Base-by-base conservation (phyloP, 2,329 filamentous ascomycete species). In the Claviceps maximensis region DNA sequence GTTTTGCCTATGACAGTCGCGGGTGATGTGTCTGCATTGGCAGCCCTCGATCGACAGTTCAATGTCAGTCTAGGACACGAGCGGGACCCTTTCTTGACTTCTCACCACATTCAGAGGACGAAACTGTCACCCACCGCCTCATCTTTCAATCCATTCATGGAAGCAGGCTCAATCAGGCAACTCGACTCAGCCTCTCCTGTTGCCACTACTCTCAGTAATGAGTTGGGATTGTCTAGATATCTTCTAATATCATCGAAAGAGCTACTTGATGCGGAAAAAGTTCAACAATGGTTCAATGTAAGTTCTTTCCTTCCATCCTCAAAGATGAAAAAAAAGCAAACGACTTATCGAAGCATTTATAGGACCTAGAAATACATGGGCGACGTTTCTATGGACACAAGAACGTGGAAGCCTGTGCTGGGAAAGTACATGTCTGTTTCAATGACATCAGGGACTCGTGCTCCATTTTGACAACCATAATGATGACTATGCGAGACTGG, bases 41-140 rank as follows among this genome's bases (percentile, higher is more conserved):
- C 64, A 19, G 53, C 62, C 15, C 44, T 56, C 47, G 60, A 62
- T 19, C 56, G 58, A 44, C 64, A 65, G 53, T 58, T 59, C 42
- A 54, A 59, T 19, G 54, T 55, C 10, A 56, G 57, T 13, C 55
- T 60, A 6, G 57, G 61, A 8, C 60, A 60, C 1, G 73, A 75
- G 50, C 74, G 71, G 53, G 78, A 83, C 54, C 80, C 80, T 0
- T 83, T 83, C 55, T 62, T 78, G 36, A 75, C 73, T 2, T 62
- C 60, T 15, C 51, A 54, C 9, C 56, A 60, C 67, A 71, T 58
- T 31, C 60, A 49, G 55, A 67, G 48, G 5, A 65, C 61, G 8
- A 76, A 79, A 57, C 68, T 87, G 23, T 86, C 83, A 4, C 80
- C 84, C 1, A 83, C 77, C 7, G 82, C 83, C 1, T 78, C 77